phyloP scores from a whole-genome alignment of 257 asterid species.

The Gentiana dahurica region DNA sequence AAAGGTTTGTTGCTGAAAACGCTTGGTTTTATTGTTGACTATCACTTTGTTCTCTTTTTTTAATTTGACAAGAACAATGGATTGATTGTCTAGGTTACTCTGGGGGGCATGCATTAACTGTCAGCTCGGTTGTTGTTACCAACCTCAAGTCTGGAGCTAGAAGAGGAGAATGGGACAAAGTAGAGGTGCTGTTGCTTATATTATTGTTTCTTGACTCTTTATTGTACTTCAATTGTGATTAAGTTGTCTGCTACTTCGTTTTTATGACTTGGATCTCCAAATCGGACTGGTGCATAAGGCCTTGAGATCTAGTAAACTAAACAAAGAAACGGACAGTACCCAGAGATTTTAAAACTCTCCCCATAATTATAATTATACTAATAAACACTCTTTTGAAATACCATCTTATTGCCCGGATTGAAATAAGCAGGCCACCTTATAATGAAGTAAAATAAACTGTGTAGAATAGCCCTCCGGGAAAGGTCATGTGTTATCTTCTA shows the following conservation, averaged over 20 bases:
- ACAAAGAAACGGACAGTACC: neutral
- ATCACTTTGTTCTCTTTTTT: conserved; percentile 6
- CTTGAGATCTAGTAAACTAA: too few relatives aligned
- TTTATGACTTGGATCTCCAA: neutral
- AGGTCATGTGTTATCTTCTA: too few relatives aligned
- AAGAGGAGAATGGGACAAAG: conserved; percentile 86
- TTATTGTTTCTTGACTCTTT: neutral
- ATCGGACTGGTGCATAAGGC: too few relatives aligned
- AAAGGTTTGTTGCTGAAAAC: conserved; percentile 29
- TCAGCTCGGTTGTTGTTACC: conserved; percentile 83
- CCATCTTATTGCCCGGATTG: too few relatives aligned
- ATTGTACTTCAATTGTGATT: neutral
- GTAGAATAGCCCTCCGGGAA: too few relatives aligned
- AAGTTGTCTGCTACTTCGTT: neutral
- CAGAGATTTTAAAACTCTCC: neutral
- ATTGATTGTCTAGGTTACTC: conserved; percentile 49
- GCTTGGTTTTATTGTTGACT: conserved; percentile 3
- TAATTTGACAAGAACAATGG: neutral
- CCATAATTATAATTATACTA: neutral
- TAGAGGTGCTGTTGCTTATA: conserved; percentile 48
- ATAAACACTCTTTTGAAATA: neutral
- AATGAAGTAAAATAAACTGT: too few relatives aligned
- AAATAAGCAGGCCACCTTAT: too few relatives aligned
- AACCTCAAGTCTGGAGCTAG: conserved; percentile 61
- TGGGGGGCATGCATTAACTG: conserved; percentile 58